These are phyloP conservation scores for Wickerhamomyces canadensis DNA, from an alignment of 805 yeast genomes.

Conservation along the genomic window DNA sequence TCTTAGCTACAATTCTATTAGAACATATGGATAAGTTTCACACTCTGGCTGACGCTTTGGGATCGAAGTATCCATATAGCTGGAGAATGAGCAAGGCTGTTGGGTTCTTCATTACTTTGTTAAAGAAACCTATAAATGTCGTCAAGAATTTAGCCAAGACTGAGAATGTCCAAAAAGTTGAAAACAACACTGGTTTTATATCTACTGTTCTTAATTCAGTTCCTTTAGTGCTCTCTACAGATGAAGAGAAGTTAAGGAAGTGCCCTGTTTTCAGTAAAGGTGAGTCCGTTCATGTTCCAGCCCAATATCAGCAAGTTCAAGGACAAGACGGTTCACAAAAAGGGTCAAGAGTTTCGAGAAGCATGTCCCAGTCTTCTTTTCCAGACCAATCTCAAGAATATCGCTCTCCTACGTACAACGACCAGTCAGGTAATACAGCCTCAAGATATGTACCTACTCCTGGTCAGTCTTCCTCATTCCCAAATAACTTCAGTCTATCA, in stretches of 20 bases:
- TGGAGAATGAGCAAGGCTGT: conserved; percentile 62
- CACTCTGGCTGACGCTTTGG: conserved; percentile 38
- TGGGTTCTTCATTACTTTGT: conserved; percentile 34
- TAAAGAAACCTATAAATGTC: conserved; percentile 27
- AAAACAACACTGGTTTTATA: conserved; percentile 17
- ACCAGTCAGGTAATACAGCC: background rate
- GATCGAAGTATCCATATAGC: conserved; percentile 58
- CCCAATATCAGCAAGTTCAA: too few relatives aligned
- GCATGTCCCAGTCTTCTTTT: background rate
- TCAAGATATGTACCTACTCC: conserved; percentile 6
- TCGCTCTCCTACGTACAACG: background rate
- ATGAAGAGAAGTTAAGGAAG: conserved; percentile 15
- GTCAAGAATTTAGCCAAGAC: conserved; percentile 20
- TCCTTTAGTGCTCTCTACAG: conserved; percentile 16
- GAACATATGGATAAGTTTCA: conserved; percentile 38
- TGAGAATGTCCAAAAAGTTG: conserved; percentile 17
- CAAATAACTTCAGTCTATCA: conserved; percentile 6
- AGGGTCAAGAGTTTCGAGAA: too few relatives aligned
- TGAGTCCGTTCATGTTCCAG: too few relatives aligned
- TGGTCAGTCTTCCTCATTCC: conserved; percentile 2
- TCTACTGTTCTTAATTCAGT: conserved; percentile 20
- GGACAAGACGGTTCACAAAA: too few relatives aligned
- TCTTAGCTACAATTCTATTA: conserved; percentile 31
- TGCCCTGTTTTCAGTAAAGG: background rate
- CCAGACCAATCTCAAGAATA: background rate